Conservation (phyloP, 805 yeast genomes). For the Starmerella sp. region DNA sequence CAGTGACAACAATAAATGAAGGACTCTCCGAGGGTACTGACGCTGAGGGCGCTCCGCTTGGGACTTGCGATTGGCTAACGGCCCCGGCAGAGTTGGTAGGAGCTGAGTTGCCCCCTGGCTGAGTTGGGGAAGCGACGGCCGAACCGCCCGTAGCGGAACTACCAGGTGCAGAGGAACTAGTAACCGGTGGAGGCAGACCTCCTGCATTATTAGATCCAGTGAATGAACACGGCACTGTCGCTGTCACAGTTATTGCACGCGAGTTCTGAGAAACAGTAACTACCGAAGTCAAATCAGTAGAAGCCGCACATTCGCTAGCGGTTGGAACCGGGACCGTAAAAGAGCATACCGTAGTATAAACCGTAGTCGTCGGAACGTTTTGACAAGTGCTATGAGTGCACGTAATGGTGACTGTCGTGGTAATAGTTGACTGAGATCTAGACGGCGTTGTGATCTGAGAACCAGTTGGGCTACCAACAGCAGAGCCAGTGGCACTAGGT, state of each 20-base stretch:
- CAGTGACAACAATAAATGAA: neutral
- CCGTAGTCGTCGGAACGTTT: constrained; percentile 5
- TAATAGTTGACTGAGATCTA: neutral
- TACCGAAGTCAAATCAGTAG: constrained; percentile 2
- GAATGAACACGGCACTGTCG: constrained; percentile 7
- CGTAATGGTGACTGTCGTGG: constrained; percentile 11
- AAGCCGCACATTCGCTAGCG: constrained; percentile 3
- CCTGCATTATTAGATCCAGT: neutral
- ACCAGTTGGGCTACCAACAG: no score
- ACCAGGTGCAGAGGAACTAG: no score
- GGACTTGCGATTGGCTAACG: neutral
- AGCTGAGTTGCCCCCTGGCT: no score
- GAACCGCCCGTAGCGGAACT: no score
- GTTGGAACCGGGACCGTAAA: constrained; percentile 10
- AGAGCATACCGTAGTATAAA: constrained; percentile 15
- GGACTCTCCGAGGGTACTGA: neutral
- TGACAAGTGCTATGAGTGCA: constrained; percentile 14
- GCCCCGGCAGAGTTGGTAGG: no score
- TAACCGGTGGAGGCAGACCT: no score
- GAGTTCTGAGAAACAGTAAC: constrained; percentile 9
- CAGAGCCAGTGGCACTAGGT: no score
- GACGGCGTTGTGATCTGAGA: neutral
- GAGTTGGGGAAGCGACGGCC: no score
- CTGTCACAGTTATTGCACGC: neutral
- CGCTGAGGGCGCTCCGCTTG: neutral